Evolutionary conservation across 2,329 filamentous ascomycete species (phyloP).

Genomic region (Periconia sp.): DNA sequence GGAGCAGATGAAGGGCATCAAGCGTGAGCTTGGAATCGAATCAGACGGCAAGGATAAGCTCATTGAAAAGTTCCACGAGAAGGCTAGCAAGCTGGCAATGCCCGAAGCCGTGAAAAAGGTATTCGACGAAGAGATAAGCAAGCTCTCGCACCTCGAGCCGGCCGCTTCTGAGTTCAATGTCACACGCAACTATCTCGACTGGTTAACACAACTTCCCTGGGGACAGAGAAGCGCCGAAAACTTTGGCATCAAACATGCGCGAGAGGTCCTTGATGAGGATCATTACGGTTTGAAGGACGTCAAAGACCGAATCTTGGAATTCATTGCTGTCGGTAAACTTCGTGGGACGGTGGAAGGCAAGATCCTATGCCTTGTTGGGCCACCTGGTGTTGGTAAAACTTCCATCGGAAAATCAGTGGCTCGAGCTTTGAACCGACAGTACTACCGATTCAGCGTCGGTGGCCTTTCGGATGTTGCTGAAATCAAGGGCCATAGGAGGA

Average conservation of each 20-base stretch:
- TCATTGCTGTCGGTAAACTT: conserved; percentile 97
- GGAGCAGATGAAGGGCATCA: conserved; percentile 99
- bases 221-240: conserved; percentile 94
- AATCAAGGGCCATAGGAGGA: conserved; percentile 96
- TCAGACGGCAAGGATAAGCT: conserved; percentile 98
- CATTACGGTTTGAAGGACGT: conserved; percentile 97
- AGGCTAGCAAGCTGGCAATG: conserved; percentile 92
- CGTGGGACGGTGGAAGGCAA: conserved; percentile 97
- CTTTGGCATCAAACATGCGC: conserved; percentile 91
- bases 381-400: conserved; percentile 96
- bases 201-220: conserved; percentile 98
- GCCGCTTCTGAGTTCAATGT: conserved; percentile 98
- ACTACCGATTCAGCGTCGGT: conserved; percentile 98
- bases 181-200: conserved; percentile 96
- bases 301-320: conserved; percentile 97
- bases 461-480: conserved; percentile 97
- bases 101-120: conserved; percentile 96
- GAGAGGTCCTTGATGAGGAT: conserved; percentile 90
- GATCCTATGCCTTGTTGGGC: conserved; percentile 96
- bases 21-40: conserved; percentile 92
- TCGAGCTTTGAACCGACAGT: conserved; percentile 89
- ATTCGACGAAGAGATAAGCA: conserved; percentile 98
- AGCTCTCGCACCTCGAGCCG: conserved; percentile 91
- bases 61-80: conserved; percentile 96
- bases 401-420: conserved; percentile 99